Evolutionary conservation across 1,284 basidiomycete species (phyloP), one percentile per base, ranked within the genome.

Genomic region (Apiotrichum siamense): DNA sequence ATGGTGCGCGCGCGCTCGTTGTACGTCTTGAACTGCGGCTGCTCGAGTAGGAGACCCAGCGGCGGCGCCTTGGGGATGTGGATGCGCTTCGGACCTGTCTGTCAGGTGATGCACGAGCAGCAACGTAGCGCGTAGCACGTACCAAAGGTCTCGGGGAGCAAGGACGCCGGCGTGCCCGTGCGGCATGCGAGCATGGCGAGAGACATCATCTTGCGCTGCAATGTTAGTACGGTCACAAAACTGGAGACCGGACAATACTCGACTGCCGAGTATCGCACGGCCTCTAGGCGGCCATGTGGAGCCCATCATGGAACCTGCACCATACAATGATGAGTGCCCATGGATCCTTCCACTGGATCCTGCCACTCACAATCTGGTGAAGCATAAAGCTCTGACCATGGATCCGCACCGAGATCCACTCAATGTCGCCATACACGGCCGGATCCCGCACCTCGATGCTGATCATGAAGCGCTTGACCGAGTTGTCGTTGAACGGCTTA

Each of bases 341-440:
- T 31, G 6, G n/a, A 12, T 15, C 15, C 21, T 29, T 3, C n/a
- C n/a, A n/a, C n/a, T n/a, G n/a, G n/a, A n/a, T n/a, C n/a, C n/a
- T 18, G 7, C 15, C 11, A 58, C 75, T 58, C 60, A 79, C 78
- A 59, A 82, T 80, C 66, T 98, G 94, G 72, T 99, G 94, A 51
- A 98, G 76, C 96, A 99, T 98, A 73, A 99, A 99, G 62, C 89
- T 93, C 73, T 98, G 96, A 0, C 94, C 96, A 65, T 97, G 91
- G 66, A 97, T 86, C 59, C 88, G 79, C 29, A 98, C 85, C 44
- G 86, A 87, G 44, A 98, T 83, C 93, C 94, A 98, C 68, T 99
- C 94, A 1, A 88, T 93, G 27, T 85, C 85, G 18, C 89, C 87
- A 61, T 92, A 86, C 4, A 94, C 84, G 5, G 80, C 81, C 24